Conservation (phyloP, 2,329 filamentous ascomycete species). For the Pestalotiopsis sp. region DNA sequence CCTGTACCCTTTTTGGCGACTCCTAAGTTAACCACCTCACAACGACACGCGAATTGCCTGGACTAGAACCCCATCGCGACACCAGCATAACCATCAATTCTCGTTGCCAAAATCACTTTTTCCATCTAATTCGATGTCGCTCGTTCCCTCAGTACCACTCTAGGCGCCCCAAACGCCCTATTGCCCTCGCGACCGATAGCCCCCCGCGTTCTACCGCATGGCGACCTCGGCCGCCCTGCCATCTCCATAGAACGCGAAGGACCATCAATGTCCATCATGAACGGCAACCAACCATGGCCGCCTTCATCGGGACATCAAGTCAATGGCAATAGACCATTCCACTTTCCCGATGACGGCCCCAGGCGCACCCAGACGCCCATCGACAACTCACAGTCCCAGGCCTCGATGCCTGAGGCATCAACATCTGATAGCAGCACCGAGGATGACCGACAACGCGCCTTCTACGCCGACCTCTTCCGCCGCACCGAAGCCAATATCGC, state of each 20-base stretch:
- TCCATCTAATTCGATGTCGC: slow-evolving; percentile 57
- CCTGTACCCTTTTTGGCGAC: slow-evolving; percentile 17
- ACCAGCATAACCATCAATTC: slow-evolving; percentile 43
- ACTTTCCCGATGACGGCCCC: slow-evolving; percentile 63
- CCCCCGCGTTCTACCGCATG: slow-evolving; percentile 53
- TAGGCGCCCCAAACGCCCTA: slow-evolving; percentile 49
- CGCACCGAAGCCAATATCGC: slow-evolving; percentile 77
- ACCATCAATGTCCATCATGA: slow-evolving; percentile 66
- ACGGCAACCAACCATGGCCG: slow-evolving; percentile 68
- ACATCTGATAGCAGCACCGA: slow-evolving; percentile 48
- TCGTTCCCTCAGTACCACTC: slow-evolving; percentile 52
- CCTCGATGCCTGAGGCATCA: slow-evolving; percentile 63
- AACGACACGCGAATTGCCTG: slow-evolving; percentile 52
- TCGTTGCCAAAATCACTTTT: slow-evolving; percentile 39
- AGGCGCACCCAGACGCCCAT: slow-evolving; percentile 53
- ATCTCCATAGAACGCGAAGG: slow-evolving; percentile 52
- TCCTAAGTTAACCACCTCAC: slow-evolving; percentile 25
- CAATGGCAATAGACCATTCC: slow-evolving; percentile 53
- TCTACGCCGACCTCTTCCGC: slow-evolving; percentile 79
- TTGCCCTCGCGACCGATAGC: slow-evolving; percentile 52
- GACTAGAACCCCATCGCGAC: slow-evolving; percentile 54
- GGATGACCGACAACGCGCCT: slow-evolving; percentile 72
- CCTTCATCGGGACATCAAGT: slow-evolving; percentile 55
- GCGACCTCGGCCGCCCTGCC: slow-evolving; percentile 49
- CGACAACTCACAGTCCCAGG: slow-evolving; percentile 44